Base-by-base conservation (phyloP, 805 yeast species). In the Isabelozyma rhagii region DNA sequence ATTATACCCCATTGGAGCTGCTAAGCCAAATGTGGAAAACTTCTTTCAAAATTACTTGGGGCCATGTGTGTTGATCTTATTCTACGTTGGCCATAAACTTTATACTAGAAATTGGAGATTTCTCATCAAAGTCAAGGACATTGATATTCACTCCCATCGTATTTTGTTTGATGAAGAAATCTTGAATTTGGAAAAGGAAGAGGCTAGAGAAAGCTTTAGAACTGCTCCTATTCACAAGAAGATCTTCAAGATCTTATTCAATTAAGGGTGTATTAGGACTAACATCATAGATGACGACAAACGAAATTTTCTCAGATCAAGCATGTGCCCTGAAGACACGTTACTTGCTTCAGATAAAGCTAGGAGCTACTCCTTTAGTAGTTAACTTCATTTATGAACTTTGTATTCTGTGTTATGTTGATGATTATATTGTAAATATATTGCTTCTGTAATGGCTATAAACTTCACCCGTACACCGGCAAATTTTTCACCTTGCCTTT, bases 31-130 rank as follows among this genome's bases (percentile, higher is more conserved):
- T 46, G 72, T 61, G 13, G 43, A 50, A 11, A 57, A 58, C 49
- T 69, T 69, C 49, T 69, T 69, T 61, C 67, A 69, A 48, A 56
- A 55, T 42, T 69, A 69, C 55, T 57, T 69, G 48, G 74, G 70
- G 45, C 70, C 65, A 25, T 55, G 63, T 21, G 69, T 69, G n/a
- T 57, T 69, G 34, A 43, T 68, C 18, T 48, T 64, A 6, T 64
- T 67, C 51, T 69, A 68, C 48, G 39, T 62, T 28, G 67, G 69
- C 18, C 72, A 67, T 54, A 69, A 69, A 55, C n/a, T 69, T 17
- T 65, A 52, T 48, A 59, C 64, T 27, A 56, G 64, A 50, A 60
- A 68, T 51, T 69, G 73, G 74, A 47, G 46, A 43, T 51, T 68
- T 15, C 60, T 46, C 48, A 59, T 66, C 34, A 61, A 52, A 18